Conservation (phyloP, 441 rosid genomes). For the Lepidium campestre region DNA sequence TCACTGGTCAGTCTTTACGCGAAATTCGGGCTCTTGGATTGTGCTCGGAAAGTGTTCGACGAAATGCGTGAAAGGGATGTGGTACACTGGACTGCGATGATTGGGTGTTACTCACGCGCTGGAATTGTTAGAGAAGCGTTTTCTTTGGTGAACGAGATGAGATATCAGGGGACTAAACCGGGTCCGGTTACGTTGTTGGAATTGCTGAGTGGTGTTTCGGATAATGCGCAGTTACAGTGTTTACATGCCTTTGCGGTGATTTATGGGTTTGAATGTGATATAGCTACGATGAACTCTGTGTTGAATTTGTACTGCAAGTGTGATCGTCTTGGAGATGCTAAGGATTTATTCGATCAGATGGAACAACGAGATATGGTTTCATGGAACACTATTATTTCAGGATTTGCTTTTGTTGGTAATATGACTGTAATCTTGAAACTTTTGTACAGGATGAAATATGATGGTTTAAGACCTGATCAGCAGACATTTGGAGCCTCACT, state of each 20-base stretch:
- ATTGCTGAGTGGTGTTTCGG: conserved; percentile 38
- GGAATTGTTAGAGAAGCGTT: conserved; percentile 32
- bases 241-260: conserved; percentile 41
- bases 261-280: conserved; percentile 40
- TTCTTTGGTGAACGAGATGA: conserved; percentile 38
- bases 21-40: conserved; percentile 12
- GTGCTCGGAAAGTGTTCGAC: conserved; percentile 46
- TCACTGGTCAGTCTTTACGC: conserved; percentile 47
- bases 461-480: conserved; percentile 40
- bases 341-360: conserved; percentile 41
- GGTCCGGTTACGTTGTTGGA: conserved; percentile 49
- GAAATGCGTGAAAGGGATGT: conserved; percentile 39
- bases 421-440: conserved; percentile 36
- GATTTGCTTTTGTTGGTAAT: conserved; percentile 36
- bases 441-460: conserved; percentile 34
- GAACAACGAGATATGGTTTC: conserved; percentile 46
- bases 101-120: conserved; percentile 41
- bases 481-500: conserved; percentile 42
- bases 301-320: conserved; percentile 44
- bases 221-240: conserved; percentile 34
- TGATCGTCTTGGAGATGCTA: conserved; percentile 34
- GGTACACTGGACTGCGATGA: conserved; percentile 44
- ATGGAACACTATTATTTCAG: conserved; percentile 49
- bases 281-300: conserved; percentile 37
- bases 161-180: conserved; percentile 35